phyloP scores from a whole-genome alignment of 768 basidiomycete genomes.

The Panellus pusillus region DNA sequence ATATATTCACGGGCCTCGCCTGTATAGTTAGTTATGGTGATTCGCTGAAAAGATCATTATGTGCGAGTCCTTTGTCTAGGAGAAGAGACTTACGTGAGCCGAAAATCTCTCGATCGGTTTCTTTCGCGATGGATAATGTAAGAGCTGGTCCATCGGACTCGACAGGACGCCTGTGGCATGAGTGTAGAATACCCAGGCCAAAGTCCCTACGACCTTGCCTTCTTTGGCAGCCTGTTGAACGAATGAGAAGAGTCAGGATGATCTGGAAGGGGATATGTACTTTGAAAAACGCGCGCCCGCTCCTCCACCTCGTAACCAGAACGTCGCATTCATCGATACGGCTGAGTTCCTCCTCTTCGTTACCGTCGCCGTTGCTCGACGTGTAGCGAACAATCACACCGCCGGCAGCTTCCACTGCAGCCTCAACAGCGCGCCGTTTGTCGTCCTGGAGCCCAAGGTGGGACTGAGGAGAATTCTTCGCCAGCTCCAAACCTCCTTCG shows the following conservation, averaged over 20 bases:
- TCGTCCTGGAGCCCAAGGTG: constrained; percentile 52
- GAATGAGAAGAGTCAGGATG: not conserved
- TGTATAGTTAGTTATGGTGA: constrained; percentile 88
- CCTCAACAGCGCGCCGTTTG: constrained; percentile 55
- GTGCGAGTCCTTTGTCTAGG: not conserved
- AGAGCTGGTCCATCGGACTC: constrained; percentile 68
- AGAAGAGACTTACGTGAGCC: constrained; percentile 48
- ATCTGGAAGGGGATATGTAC: constrained; percentile 40
- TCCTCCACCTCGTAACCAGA: constrained; percentile 67
- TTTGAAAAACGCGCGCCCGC: constrained; percentile 68
- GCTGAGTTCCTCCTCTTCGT: constrained; percentile 36
- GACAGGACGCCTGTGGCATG: constrained; percentile 60
- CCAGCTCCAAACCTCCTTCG: constrained; percentile 53
- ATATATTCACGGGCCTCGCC: constrained; percentile 87
- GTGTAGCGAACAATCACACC: constrained; percentile 44
- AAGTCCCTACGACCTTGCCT: constrained; percentile 68
- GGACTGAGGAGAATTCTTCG: constrained; percentile 61
- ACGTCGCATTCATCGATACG: constrained; percentile 60
- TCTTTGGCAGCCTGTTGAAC: constrained; percentile 54
- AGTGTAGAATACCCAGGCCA: constrained; percentile 83
- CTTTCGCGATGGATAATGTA: constrained; percentile 83
- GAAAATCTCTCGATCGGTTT: constrained; percentile 55
- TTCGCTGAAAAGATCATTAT: constrained; percentile 45
- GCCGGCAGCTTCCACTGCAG: constrained; percentile 60
- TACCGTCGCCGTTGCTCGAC: constrained; percentile 26